Conservation (phyloP, 2,329 filamentous ascomycete genomes). For the Dactylellina parvicollis region DNA sequence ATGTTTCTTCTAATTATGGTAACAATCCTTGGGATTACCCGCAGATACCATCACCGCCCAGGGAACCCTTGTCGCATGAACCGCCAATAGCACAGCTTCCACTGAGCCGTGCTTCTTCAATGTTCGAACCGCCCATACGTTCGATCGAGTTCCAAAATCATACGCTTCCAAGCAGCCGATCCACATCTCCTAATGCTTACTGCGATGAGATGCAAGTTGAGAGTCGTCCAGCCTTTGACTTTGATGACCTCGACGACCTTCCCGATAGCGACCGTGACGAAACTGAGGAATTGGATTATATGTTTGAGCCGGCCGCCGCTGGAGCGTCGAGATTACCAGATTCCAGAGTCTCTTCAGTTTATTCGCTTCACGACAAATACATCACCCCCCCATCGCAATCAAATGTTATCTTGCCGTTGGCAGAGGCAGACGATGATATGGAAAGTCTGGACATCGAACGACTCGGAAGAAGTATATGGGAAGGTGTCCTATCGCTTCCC, state of each 20-base stretch:
- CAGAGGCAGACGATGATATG: conserved; percentile 10
- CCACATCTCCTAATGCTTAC: conserved; percentile 2
- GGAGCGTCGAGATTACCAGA: conserved; percentile 4
- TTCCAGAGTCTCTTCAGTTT: conserved; percentile 42
- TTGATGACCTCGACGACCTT: conserved; percentile 45
- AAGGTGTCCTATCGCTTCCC: conserved; percentile 34
- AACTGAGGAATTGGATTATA: conserved; percentile 26
- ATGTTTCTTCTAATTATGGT: conserved; percentile 2
- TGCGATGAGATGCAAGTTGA: conserved; percentile 39
- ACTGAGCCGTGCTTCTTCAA: conserved; percentile 13
- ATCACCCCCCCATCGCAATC: not conserved
- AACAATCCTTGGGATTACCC: no score
- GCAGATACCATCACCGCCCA: not conserved
- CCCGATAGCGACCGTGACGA: conserved; percentile 38
- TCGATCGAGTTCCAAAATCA: not conserved
- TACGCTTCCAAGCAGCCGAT: conserved; percentile 22
- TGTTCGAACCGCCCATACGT: not conserved
- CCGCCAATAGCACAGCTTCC: not conserved
- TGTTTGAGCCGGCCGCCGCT: conserved; percentile 36
- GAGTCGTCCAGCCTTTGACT: conserved; percentile 35
- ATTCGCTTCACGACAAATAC: conserved; percentile 30
- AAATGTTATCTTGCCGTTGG: not conserved
- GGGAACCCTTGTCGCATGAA: not conserved
- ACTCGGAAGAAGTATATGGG: conserved; percentile 31
- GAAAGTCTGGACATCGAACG: conserved; percentile 23